phyloP scores from a whole-genome alignment of 2,329 filamentous ascomycete genomes.

The Cercospora sp. region DNA sequence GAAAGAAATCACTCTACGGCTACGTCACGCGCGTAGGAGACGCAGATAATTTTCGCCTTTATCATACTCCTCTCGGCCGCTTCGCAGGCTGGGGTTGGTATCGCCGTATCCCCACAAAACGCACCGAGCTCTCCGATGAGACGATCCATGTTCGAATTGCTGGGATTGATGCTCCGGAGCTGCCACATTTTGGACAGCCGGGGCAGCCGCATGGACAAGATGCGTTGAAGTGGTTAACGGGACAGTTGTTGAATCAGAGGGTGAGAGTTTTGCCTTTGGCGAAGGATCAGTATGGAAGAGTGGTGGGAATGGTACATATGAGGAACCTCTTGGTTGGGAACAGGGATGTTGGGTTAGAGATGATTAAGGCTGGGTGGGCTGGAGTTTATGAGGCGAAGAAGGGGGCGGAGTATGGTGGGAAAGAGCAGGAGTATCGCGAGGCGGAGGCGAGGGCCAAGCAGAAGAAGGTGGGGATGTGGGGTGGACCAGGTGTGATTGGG shows the following conservation, averaged over 20 bases:
- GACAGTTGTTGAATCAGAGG: slow-evolving; percentile 67
- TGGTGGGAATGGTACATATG: slow-evolving; percentile 76
- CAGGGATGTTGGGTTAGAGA: slow-evolving; percentile 82
- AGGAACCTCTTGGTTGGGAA: slow-evolving; percentile 61
- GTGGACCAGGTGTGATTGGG: slow-evolving; percentile 39
- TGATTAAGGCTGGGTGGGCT: slow-evolving; percentile 81
- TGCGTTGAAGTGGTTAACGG: slow-evolving; percentile 76
- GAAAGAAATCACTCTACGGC: slow-evolving; percentile 75
- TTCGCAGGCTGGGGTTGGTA: slow-evolving; percentile 76
- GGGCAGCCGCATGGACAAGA: slow-evolving; percentile 82
- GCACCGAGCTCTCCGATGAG: slow-evolving; percentile 29
- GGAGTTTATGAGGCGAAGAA: slow-evolving; percentile 92
- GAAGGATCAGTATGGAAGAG: slow-evolving; percentile 87
- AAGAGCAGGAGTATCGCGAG: slow-evolving; percentile 61
- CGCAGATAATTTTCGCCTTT: slow-evolving; percentile 92
- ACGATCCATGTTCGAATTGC: slow-evolving; percentile 88
- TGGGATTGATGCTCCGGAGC: slow-evolving; percentile 89
- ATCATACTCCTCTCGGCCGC: slow-evolving; percentile 89
- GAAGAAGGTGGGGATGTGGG: slow-evolving; percentile 64
- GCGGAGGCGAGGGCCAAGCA: slow-evolving; percentile 55
- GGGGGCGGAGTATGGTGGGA: slow-evolving; percentile 81
- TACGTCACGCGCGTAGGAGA: slow-evolving; percentile 92
- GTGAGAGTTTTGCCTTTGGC: slow-evolving; percentile 82
- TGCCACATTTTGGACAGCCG: slow-evolving; percentile 85
- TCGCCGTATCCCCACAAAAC: slow-evolving; percentile 22